Percentiles rank a stretch among this genome's conserved stretches.
phyloP scores from a whole-genome alignment of 345 rosid species.

The Raphanus raphanistrum region DNA sequence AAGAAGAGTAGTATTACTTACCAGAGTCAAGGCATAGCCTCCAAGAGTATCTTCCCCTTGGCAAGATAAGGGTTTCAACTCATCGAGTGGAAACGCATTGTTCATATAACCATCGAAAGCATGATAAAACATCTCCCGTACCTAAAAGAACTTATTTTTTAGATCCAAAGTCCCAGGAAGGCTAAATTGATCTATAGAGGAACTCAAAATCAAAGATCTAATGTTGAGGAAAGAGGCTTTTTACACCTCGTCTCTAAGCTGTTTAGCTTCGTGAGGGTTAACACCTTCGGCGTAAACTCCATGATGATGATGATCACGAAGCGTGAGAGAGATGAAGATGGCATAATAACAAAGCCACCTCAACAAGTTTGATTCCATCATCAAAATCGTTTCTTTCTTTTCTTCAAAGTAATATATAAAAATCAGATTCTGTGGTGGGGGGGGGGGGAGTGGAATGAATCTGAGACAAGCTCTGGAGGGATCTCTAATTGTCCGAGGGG shows the following conservation, averaged over 20 bases:
- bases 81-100: slow-evolving; percentile 93
- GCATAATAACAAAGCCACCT: slow-evolving; percentile 33
- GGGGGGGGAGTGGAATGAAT: background rate
- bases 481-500: slow-evolving; percentile 20
- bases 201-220: background rate
- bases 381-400: background rate
- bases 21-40: slow-evolving; percentile 96
- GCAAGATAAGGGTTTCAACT: slow-evolving; percentile 84
- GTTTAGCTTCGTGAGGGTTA: slow-evolving; percentile 71
- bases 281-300: slow-evolving; percentile 61
- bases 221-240: background rate
- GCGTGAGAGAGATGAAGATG: slow-evolving; percentile 38
- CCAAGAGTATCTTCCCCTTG: slow-evolving; percentile 92
- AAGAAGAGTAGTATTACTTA: too few species aligned
- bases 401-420: background rate
- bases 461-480: slow-evolving; percentile 12
- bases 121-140: slow-evolving; percentile 96
- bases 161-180: slow-evolving; percentile 1
- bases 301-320: slow-evolving; percentile 18
- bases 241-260: slow-evolving; percentile 82
- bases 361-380: slow-evolving; percentile 21
- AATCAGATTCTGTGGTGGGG: background rate
- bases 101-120: slow-evolving; percentile 96
- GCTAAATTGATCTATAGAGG: background rate
- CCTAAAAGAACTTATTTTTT: slow-evolving; percentile 48